Base-by-base conservation (phyloP, 2,329 filamentous ascomycete species). In the Cercospora sp. region DNA sequence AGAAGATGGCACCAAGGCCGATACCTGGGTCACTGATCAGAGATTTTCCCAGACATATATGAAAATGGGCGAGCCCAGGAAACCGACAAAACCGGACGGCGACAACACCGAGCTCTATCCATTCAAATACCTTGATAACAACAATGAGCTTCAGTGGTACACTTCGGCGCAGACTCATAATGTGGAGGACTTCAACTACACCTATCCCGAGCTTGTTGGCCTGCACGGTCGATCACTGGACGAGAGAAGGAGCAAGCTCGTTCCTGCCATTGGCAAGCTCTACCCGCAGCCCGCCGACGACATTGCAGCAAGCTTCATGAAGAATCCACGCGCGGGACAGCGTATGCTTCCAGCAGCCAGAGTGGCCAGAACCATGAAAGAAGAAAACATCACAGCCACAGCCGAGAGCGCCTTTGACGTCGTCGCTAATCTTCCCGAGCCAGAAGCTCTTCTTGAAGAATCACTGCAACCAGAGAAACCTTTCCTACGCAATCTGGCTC, bases 111-210 rank as follows among this genome's bases (percentile, higher is more conserved):
- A 39, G n/a, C 36, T 61, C 36, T 61, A 45, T 4, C 59, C 59
- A 3, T 61, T 61, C 36, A 61, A 61, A 45, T 61, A 61, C 36
- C n/a, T 61, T 4, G 59, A 61, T 26, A 9, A 20, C 2, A 18
- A 10, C 36, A 39, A 45, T 12, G 16, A 20, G 1, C 59, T 61
- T 16, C 18, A 61, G 16, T 61, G 59, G 59, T 61, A 61, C 23
- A 61, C 59, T 2, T 61, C 59, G 26, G 59, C 59, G 20, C 28
- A 61, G 6, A 61, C 59, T 33, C 59, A 61, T 13, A 61, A 61
- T 45, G 36, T 61, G 3, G 59, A 61, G 18, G 59, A 61, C 23
- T 61, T 61, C 59, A 61, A 61, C 33, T 61, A 61, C n/a, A 61
- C 59, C 33, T 61, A 61, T 28, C 31, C 31, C 2, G 59, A 61